These are phyloP conservation scores for Colletotrichum acutatum DNA, from an alignment of 2,329 filamentous ascomycete genomes.

Conservation along the genomic window DNA sequence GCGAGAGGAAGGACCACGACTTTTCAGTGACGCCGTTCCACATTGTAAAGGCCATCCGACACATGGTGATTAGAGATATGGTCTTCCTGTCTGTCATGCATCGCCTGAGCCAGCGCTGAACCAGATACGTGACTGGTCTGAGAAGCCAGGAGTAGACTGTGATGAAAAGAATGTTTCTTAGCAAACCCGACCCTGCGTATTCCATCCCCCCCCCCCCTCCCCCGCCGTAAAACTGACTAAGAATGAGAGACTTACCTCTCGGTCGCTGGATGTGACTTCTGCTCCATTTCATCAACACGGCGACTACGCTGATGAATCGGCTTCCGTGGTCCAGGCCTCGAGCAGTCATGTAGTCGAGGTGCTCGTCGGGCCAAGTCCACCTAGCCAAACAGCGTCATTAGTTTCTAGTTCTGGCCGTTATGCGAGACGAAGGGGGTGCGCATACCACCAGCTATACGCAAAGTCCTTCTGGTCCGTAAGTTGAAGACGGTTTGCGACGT, in stretches of 20 bases:
- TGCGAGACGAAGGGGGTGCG: not conserved
- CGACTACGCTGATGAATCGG: not conserved
- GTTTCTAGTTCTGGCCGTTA: not conserved
- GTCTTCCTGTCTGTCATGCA: not conserved
- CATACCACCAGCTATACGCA: not conserved
- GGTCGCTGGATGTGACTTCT: not conserved
- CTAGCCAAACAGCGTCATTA: not conserved
- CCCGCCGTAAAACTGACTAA: too few species aligned
- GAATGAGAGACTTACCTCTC: not conserved
- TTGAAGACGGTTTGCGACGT: not conserved
- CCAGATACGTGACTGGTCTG: not conserved
- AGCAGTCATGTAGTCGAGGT: not conserved
- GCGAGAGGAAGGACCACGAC: constrained; percentile 1
- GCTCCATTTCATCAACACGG: not conserved
- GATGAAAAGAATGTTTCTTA: not conserved
- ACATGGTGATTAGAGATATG: not conserved
- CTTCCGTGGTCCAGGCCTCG: not conserved
- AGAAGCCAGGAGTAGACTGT: not conserved
- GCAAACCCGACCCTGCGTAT: not conserved
- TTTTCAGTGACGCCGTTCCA: constrained; percentile 17
- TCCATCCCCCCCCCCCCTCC: not conserved
- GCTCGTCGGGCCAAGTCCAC: not conserved
- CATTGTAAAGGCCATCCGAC: not conserved
- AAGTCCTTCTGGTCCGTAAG: not conserved
- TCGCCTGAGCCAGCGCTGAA: not conserved